Percentiles rank a stretch among this genome's conserved stretches.
phyloP scores from a whole-genome alignment of 2,329 filamentous ascomycete species.

The Sarocladium kiliense region DNA sequence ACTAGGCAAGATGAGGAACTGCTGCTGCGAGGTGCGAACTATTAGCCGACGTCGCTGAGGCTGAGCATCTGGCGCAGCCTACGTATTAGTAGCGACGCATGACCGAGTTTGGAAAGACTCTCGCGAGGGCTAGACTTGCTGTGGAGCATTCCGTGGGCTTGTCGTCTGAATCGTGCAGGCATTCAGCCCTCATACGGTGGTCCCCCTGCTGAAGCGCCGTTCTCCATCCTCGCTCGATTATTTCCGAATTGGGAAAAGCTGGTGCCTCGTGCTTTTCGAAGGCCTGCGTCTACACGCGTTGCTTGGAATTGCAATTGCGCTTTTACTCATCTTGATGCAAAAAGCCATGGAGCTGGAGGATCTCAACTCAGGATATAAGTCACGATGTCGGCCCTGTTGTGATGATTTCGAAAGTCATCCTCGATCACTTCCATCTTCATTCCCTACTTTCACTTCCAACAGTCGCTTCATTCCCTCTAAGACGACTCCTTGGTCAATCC shows the following conservation, averaged over 20 bases:
- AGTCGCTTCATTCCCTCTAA: too few relatives aligned
- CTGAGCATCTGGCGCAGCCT: not conserved
- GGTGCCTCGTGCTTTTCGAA: not conserved
- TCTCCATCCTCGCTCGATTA: conserved; percentile 7
- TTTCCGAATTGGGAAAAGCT: not conserved
- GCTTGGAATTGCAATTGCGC: too few relatives aligned
- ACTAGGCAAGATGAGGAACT: conserved; percentile 2
- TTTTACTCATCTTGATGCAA: too few relatives aligned
- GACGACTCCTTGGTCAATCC: too few relatives aligned
- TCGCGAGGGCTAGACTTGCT: not conserved
- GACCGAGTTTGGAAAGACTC: not conserved
- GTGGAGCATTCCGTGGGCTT: not conserved
- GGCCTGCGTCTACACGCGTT: too few relatives aligned
- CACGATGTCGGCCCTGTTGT: not conserved
- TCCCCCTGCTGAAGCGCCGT: not conserved
- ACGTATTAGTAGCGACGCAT: not conserved
- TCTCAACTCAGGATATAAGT: too few relatives aligned
- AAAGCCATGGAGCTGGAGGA: too few relatives aligned
- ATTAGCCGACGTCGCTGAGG: not conserved
- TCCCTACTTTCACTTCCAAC: too few relatives aligned
- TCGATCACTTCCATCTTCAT: too few relatives aligned
- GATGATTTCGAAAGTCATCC: not conserved
- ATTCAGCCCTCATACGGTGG: not conserved
- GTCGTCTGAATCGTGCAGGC: not conserved
- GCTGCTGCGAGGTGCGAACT: not conserved